These are phyloP conservation scores for Candida berthetii DNA, from an alignment of 805 yeast genomes.

Conservation along the genomic window DNA sequence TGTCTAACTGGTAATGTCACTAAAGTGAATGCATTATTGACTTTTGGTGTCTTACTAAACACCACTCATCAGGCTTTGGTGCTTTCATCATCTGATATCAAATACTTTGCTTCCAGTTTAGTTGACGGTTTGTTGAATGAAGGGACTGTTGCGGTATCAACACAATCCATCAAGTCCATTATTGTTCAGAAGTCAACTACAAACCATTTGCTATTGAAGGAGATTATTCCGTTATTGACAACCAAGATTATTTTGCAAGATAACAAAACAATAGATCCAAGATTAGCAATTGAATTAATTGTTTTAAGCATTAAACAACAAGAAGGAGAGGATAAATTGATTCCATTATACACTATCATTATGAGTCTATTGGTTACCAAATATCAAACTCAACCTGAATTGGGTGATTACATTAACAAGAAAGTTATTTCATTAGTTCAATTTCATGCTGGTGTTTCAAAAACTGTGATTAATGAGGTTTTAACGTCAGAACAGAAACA, in stretches of 20 bases:
- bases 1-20: constrained; percentile 16
- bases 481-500: constrained; percentile 34
- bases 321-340: constrained; percentile 14
- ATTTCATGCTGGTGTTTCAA: constrained; percentile 41
- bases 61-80: constrained; percentile 27
- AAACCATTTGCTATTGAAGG: constrained; percentile 32
- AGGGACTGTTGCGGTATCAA: constrained; percentile 32
- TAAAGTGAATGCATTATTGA: constrained; percentile 32
- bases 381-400: constrained; percentile 12
- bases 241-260: constrained; percentile 12
- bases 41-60: constrained; percentile 38
- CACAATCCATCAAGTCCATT: constrained; percentile 60
- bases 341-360: constrained; percentile 22
- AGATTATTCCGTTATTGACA: constrained; percentile 40
- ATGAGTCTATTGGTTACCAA: constrained; percentile 30
- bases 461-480: constrained; percentile 31
- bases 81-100: constrained; percentile 30
- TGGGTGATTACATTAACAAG: constrained; percentile 35
- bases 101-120: constrained; percentile 26
- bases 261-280: constrained; percentile 21
- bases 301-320: constrained; percentile 10
- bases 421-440: constrained; percentile 42
- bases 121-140: constrained; percentile 27
- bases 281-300: constrained; percentile 25
- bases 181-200: constrained; percentile 26